Percentiles rank a stretch among this genome's conserved stretches.
These are phyloP conservation scores for Ophiostoma sp. DNA, from an alignment of 2,329 filamentous ascomycete species.

Conservation along the genomic window DNA sequence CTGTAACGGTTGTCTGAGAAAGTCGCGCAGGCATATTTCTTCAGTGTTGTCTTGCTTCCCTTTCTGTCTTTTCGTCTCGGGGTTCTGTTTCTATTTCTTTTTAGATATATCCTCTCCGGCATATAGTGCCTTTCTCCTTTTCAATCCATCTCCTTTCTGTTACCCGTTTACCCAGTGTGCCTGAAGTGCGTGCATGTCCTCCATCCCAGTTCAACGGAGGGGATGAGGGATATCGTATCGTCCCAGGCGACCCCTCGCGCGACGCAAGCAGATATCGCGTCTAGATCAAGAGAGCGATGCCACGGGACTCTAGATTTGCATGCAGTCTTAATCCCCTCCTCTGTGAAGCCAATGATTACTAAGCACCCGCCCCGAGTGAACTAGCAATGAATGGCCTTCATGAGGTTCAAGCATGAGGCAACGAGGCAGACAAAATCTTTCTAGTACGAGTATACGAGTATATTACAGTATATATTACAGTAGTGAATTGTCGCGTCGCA, in stretches of 20 bases:
- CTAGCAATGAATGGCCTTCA: too few relatives aligned
- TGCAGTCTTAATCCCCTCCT: too few relatives aligned
- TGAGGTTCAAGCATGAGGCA: too few relatives aligned
- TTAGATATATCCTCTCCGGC: neutral
- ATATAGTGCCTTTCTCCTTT: neutral
- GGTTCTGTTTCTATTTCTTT: neutral
- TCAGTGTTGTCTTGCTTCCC: neutral
- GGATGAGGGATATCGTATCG: neutral
- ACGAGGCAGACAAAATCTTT: too few relatives aligned
- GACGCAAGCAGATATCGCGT: neutral
- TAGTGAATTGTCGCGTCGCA: too few relatives aligned
- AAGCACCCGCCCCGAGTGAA: too few relatives aligned
- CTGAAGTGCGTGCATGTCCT: neutral
- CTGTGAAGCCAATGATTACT: too few relatives aligned
- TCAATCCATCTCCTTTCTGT: slow-evolving; percentile 1
- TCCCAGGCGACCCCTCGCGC: neutral
- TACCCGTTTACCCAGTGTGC: neutral
- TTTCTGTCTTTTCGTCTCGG: neutral
- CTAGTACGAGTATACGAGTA: too few relatives aligned
- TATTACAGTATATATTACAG: too few relatives aligned
- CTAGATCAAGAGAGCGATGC: too few relatives aligned
- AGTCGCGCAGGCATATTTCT: neutral
- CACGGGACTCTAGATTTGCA: too few relatives aligned
- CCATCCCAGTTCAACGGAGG: neutral
- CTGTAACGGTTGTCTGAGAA: neutral